Percentiles rank a stretch among this genome's conserved stretches.
Evolutionary conservation across 768 basidiomycete genomes (phyloP).

Genomic region (Austroboletus eburneus): DNA sequence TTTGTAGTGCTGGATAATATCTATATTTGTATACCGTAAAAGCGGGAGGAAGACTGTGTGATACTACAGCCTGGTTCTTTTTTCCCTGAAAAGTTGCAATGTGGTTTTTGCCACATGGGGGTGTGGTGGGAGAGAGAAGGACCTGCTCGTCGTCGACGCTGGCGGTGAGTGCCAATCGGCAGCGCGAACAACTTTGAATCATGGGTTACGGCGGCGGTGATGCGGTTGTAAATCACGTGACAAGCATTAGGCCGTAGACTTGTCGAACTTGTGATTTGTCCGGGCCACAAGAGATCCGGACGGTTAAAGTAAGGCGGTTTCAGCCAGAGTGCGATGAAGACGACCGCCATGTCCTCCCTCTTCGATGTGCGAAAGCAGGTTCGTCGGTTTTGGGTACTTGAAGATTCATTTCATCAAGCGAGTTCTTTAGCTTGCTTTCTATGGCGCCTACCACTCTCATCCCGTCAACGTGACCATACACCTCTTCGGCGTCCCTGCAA

Average conservation of each 20-base stretch:
- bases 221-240: constrained; percentile 14
- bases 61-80: constrained; percentile 98
- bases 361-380: constrained; percentile 75
- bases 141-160: constrained; percentile 96
- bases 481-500: constrained; percentile 75
- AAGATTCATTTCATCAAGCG: constrained; percentile 7
- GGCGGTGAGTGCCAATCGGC: constrained; percentile 87
- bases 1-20: no score
- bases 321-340: no score
- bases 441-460: constrained; percentile 89
- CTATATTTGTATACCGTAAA: no score
- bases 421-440: constrained; percentile 71
- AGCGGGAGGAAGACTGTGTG: no score
- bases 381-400: constrained; percentile 5
- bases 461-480: constrained; percentile 82
- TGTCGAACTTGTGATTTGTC: no score
- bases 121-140: no score
- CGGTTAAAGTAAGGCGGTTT: no score
- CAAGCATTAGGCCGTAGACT: no score
- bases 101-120: no score
- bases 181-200: constrained; percentile 84
- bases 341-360: constrained; percentile 38
- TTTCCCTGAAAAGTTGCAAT: constrained; percentile 76
- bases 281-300: no score
- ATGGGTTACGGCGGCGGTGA: constrained; percentile 26